Conservation (phyloP, 2,329 filamentous ascomycete species). For the Penicillium sp. region DNA sequence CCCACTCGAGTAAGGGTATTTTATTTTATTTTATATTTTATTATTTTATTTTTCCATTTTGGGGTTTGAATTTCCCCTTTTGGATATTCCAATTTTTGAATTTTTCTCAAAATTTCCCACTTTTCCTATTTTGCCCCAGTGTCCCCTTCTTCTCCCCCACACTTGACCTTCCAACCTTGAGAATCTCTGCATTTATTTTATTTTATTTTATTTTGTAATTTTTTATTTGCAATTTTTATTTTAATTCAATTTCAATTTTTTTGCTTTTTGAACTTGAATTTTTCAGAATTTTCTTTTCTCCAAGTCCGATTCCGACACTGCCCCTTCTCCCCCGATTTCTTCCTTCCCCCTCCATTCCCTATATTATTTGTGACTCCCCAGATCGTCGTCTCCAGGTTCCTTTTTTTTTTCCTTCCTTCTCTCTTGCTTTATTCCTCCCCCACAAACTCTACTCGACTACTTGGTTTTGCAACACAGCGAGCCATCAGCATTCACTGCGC, state of each 20-base stretch:
- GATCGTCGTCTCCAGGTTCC: conserved; percentile 30
- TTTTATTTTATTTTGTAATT: conserved; percentile 12
- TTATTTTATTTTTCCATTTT: conserved; percentile 10
- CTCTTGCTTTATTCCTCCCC: conserved; percentile 6
- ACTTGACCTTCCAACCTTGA: conserved; percentile 10
- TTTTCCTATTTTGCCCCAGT: conserved; percentile 29
- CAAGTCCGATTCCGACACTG: conserved; percentile 24
- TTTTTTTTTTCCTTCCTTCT: conserved; percentile 10
- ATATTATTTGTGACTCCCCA: conserved; percentile 30
- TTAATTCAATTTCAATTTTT: conserved; percentile 26
- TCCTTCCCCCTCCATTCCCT: conserved; percentile 30
- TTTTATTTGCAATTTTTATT: conserved; percentile 20
- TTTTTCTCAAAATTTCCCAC: conserved; percentile 11
- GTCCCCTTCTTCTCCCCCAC: conserved; percentile 35
- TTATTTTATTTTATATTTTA: conserved; percentile 13
- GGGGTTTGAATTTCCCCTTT: conserved; percentile 19
- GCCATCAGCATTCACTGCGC: not conserved
- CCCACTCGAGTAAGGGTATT: not conserved
- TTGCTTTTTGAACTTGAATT: conserved; percentile 17
- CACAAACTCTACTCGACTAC: not conserved
- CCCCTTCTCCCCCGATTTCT: conserved; percentile 31
- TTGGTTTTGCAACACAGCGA: not conserved
- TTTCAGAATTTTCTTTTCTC: conserved; percentile 18
- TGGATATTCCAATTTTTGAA: conserved; percentile 1
- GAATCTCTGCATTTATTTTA: conserved; percentile 13